Evolutionary conservation across 2,329 filamentous ascomycete species (phyloP), one percentile per base, ranked within the genome.

Genomic region (Fusarium verticillioides): DNA sequence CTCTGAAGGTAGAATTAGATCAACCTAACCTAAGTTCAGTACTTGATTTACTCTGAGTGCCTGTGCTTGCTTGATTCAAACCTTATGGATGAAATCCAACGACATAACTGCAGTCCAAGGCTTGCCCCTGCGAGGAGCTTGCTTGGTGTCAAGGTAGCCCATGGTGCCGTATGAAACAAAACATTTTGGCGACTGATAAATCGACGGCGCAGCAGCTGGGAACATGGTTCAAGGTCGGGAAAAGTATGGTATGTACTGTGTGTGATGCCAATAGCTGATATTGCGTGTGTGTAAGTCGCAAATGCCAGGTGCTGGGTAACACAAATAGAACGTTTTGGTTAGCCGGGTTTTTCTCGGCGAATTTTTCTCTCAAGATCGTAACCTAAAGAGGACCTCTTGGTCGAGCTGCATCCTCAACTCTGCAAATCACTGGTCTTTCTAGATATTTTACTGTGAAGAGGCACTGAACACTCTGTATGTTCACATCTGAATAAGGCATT

Each of bases 1-100:
- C 54, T 91, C 89, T 72, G 89, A 84, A 1, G 95, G 93, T 0
- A 97, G 79, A n/a, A 96, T 85, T 5, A 97, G 80, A 69, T 96
- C 92, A 12, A 92, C 82, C 90, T 79, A 39, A n/a, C 19, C 2
- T 5, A 10, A 8, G 28, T 23, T 73, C 34, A 75, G 66, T n/a
- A 26, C 5, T 8, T 12, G 4, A 11, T 13, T 7, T 13, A 21
- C 11, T 26, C 15, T 8, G 16, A 5, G 9, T 7, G 23, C 12
- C 11, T 5, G 10, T 4, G 12, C 9, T 7, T 7, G 18, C 54
- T 19, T 37, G 36, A 10, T 19, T n/a, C 32, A 61, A 80, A 91
- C 92, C 77, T 90, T 92, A 79, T 96, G 92, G 30, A 92, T 85
- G 79, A 93, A 94, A 42, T 87, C 86, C 58, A 93, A 90, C 4